Conservation (phyloP, 164 flowering plant genomes). For the Chimonanthus praecox region DNA sequence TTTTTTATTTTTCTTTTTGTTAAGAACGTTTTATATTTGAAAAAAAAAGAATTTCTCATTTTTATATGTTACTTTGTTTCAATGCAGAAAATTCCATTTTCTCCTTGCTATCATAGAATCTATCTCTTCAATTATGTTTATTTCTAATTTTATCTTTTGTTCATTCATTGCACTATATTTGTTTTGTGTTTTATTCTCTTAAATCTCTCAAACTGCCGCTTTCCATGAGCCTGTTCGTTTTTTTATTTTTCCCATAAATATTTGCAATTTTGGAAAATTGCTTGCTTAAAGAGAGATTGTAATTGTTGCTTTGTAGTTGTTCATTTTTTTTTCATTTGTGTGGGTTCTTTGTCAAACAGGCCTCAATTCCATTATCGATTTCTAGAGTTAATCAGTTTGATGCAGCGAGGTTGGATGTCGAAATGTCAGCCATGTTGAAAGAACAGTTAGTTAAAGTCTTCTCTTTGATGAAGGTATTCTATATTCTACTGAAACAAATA, state of each 20-base stretch:
- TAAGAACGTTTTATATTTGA: neutral
- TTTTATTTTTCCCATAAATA: neutral
- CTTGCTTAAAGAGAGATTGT: too few species aligned
- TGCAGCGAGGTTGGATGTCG: slow-evolving; percentile 89
- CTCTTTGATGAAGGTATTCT: slow-evolving; percentile 78
- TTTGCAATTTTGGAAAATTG: too few species aligned
- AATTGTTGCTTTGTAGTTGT: neutral
- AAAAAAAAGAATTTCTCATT: neutral
- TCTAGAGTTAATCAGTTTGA: slow-evolving; percentile 96
- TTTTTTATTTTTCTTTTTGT: neutral
- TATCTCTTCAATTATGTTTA: too few species aligned
- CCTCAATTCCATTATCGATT: slow-evolving; percentile 53
- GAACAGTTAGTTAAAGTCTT: slow-evolving; percentile 96
- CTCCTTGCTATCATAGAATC: too few species aligned
- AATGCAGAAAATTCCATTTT: neutral
- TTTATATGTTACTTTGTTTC: neutral
- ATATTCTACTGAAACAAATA: neutral
- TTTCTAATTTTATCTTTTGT: too few species aligned
- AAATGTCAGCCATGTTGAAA: slow-evolving; percentile 96
- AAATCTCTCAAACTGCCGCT: neutral
- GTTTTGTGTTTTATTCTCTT: neutral
- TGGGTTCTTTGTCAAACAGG: slow-evolving; percentile 23
- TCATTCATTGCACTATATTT: too few species aligned
- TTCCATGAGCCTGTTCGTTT: neutral
- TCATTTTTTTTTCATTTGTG: neutral